A percentile compares a stretch with the other conserved stretches of the same genome.
These are phyloP conservation scores for Trypanosoma conorhini DNA, from an alignment of 208 protist species.

Conservation along the genomic window DNA sequence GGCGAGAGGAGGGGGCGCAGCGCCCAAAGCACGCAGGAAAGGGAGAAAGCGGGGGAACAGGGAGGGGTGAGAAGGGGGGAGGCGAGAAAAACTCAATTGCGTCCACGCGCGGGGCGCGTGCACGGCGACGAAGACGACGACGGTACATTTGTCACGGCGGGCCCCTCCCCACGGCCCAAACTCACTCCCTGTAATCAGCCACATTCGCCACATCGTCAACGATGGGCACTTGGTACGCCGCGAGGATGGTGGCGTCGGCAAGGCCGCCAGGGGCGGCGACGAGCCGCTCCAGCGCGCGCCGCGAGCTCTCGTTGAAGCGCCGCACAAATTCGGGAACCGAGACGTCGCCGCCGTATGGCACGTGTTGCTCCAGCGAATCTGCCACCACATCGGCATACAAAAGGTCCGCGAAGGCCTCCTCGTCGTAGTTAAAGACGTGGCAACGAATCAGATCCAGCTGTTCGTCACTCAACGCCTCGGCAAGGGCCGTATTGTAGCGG, in stretches of 20 bases:
- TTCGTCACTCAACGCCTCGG: slow-evolving; percentile 69
- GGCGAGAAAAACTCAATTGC: too few relatives aligned
- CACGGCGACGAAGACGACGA: background rate
- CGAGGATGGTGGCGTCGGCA: slow-evolving; percentile 20
- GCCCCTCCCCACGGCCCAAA: background rate
- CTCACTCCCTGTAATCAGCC: background rate
- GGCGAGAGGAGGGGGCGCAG: too few relatives aligned
- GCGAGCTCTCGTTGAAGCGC: slow-evolving; percentile 26
- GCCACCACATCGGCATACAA: slow-evolving; percentile 82
- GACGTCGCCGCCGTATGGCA: slow-evolving; percentile 15
- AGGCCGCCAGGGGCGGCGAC: slow-evolving; percentile 27
- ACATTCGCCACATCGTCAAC: slow-evolving; percentile 15
- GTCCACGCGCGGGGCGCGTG: too few relatives aligned
- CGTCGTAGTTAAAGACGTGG: slow-evolving; percentile 69
- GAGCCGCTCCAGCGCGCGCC: slow-evolving; percentile 25
- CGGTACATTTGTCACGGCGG: background rate
- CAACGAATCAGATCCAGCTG: slow-evolving; percentile 64
- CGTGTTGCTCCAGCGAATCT: slow-evolving; percentile 27
- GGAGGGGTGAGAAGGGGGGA: too few relatives aligned
- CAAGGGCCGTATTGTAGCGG: slow-evolving; percentile 74
- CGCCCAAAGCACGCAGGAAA: background rate
- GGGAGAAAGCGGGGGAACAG: background rate
- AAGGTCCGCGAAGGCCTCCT: slow-evolving; percentile 79
- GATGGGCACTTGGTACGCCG: slow-evolving; percentile 11
- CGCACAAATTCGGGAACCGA: slow-evolving; percentile 34